Evolutionary conservation across 352 stramenopile genomes (phyloP).

Genomic region (Achlya hypogyna): DNA sequence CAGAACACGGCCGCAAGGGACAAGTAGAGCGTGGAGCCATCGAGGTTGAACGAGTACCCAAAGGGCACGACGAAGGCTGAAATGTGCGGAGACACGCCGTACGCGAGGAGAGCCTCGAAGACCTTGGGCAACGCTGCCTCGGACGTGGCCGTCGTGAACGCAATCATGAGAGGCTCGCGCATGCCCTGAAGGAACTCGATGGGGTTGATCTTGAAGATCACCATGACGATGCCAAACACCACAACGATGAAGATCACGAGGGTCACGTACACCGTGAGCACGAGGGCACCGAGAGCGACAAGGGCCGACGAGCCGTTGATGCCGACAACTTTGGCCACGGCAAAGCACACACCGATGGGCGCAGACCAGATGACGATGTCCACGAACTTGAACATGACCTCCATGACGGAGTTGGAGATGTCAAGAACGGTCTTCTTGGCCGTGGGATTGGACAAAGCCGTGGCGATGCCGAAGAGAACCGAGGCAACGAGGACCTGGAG

Average conservation of each 20-base stretch:
- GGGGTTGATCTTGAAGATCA: conserved; percentile 40
- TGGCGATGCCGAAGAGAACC: conserved; percentile 36
- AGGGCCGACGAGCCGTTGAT: conserved; percentile 39
- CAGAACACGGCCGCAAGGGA: conserved; percentile 43
- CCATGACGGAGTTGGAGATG: conserved; percentile 34
- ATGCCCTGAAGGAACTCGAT: conserved; percentile 39
- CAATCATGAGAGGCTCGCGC: conserved; percentile 45
- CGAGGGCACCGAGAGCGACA: conserved; percentile 29
- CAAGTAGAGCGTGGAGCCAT: conserved; percentile 44
- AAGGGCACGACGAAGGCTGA: conserved; percentile 48
- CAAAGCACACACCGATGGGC: conserved; percentile 47
- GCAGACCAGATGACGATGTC: conserved; percentile 58
- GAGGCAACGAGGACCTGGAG: conserved; percentile 45
- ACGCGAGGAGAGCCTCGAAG: conserved; percentile 44
- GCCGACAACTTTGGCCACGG: conserved; percentile 39
- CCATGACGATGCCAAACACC: conserved; percentile 33
- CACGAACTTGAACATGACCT: conserved; percentile 65
- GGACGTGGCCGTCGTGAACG: conserved; percentile 48
- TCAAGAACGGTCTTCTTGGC: conserved; percentile 32
- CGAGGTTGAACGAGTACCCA: conserved; percentile 60
- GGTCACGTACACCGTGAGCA: conserved; percentile 38
- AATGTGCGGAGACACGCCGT: conserved; percentile 41
- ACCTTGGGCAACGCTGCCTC: conserved; percentile 48
- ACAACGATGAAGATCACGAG: conserved; percentile 41
- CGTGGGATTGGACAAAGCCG: conserved; percentile 28